phyloP scores from a whole-genome alignment of 2,329 filamentous ascomycete species.

The Phoma herbarum region DNA sequence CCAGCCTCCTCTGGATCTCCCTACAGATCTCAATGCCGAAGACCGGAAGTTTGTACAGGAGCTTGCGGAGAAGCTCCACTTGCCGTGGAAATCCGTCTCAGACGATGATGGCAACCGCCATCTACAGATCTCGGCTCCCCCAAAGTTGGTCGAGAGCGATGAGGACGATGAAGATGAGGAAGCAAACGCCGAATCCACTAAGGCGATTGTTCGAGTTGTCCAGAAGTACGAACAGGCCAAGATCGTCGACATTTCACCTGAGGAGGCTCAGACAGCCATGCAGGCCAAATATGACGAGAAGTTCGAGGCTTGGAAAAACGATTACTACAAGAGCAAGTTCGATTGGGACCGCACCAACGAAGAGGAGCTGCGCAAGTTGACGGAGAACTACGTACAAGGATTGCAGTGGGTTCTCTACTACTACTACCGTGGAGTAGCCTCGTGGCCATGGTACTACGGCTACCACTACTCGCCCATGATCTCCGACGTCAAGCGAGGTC shows the following conservation, averaged over 20 bases:
- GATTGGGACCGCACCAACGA: slow-evolving; percentile 85
- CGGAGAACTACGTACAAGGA: slow-evolving; percentile 97
- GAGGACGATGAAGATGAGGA: slow-evolving; percentile 72
- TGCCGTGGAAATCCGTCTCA: slow-evolving; percentile 71
- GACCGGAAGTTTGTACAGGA: slow-evolving; percentile 95
- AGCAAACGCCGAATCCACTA: slow-evolving; percentile 80
- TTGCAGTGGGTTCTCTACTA: slow-evolving; percentile 98
- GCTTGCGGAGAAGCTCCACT: slow-evolving; percentile 73
- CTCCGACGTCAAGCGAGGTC: slow-evolving; percentile 88
- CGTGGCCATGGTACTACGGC: slow-evolving; percentile 97
- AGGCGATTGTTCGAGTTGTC: slow-evolving; percentile 85
- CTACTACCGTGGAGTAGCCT: slow-evolving; percentile 96
- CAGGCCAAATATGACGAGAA: slow-evolving; percentile 89
- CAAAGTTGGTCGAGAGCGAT: slow-evolving; percentile 58
- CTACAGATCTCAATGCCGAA: slow-evolving; percentile 75
- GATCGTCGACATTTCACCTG: slow-evolving; percentile 79
- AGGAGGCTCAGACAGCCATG: slow-evolving; percentile 80
- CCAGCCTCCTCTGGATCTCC: slow-evolving; percentile 72
- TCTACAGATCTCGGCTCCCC: slow-evolving; percentile 69
- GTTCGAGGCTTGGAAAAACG: slow-evolving; percentile 91
- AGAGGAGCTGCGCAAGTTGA: slow-evolving; percentile 79
- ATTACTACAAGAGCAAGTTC: slow-evolving; percentile 91
- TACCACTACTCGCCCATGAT: slow-evolving; percentile 99
- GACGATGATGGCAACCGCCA: slow-evolving; percentile 73
- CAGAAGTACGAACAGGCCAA: slow-evolving; percentile 91